Evolutionary conservation across 1,284 basidiomycete species (phyloP).

Genomic region (Cryptococcus jaspeensis): DNA sequence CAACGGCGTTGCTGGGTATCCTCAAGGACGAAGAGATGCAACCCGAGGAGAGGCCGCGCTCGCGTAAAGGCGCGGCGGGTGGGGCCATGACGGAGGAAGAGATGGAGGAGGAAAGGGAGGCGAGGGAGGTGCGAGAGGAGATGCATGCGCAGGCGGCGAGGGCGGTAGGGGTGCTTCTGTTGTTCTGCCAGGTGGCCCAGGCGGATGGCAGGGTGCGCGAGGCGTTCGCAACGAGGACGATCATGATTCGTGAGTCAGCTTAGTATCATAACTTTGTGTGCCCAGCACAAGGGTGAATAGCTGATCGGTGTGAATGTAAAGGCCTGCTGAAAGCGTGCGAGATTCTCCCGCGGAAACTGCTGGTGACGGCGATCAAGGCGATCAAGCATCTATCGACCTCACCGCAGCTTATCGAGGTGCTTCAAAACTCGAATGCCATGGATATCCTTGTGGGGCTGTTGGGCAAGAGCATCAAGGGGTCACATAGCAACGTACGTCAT

Average conservation of each 20-base stretch:
- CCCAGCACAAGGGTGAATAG: not conserved
- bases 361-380: slow-evolving; percentile 87
- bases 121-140: not conserved
- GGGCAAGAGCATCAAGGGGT: slow-evolving; percentile 73
- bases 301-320: slow-evolving; percentile 40
- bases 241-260: slow-evolving; percentile 71
- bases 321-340: slow-evolving; percentile 81
- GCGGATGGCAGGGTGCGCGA: slow-evolving; percentile 88
- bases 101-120: slow-evolving; percentile 2
- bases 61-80: slow-evolving; percentile 54
- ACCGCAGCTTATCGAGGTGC: slow-evolving; percentile 79
- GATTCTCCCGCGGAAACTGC: slow-evolving; percentile 73
- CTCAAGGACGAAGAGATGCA: slow-evolving; percentile 66
- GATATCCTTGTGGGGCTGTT: slow-evolving; percentile 83
- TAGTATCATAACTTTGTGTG: no score
- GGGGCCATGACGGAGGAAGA: slow-evolving; percentile 1
- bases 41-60: slow-evolving; percentile 61
- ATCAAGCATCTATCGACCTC: slow-evolving; percentile 96
- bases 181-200: slow-evolving; percentile 94
- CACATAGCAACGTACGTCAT: slow-evolving; percentile 71
- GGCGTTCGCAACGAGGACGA: slow-evolving; percentile 83
- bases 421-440: slow-evolving; percentile 94
- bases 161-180: slow-evolving; percentile 83
- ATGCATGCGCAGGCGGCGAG: slow-evolving; percentile 50
- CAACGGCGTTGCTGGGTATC: slow-evolving; percentile 82